These are phyloP conservation scores for Ophiostoma himal-ulmi DNA, from an alignment of 2,329 filamentous ascomycete species.

Conservation along the genomic window DNA sequence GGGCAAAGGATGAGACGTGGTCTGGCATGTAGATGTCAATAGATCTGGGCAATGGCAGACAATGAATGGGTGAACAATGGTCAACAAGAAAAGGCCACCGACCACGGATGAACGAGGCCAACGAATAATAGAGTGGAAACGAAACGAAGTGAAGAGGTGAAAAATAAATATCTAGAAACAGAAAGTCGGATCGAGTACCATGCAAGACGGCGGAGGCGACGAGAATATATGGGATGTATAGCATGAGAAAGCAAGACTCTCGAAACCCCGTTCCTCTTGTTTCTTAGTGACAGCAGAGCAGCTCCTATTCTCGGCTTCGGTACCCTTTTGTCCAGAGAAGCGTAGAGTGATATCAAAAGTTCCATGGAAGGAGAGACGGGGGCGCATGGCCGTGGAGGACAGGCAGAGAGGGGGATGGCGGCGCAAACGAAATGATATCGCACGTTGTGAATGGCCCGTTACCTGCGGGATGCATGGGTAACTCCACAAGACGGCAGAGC, in stretches of 20 bases:
- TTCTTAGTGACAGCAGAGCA: neutral
- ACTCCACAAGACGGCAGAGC: neutral
- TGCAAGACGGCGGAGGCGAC: slow-evolving; percentile 21
- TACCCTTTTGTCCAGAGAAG: neutral
- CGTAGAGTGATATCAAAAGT: neutral
- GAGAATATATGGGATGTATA: slow-evolving; percentile 16
- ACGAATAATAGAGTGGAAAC: neutral
- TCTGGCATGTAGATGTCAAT: neutral
- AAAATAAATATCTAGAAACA: neutral
- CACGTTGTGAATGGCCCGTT: neutral
- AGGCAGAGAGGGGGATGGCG: neutral
- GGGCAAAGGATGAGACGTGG: slow-evolving; percentile 10
- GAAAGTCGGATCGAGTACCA: slow-evolving; percentile 10
- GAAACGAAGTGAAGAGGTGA: neutral
- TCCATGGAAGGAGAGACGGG: neutral
- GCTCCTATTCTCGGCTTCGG: neutral
- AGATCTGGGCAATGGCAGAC: neutral
- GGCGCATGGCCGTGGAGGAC: neutral
- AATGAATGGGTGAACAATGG: neutral
- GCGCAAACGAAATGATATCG: slow-evolving; percentile 1
- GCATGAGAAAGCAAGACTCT: neutral
- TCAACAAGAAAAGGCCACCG: neutral
- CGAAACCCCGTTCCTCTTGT: neutral
- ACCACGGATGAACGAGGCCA: neutral
- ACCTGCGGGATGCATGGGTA: neutral